A percentile compares a stretch with the other conserved stretches of the same genome.
phyloP scores from a whole-genome alignment of 805 yeast species.

The Komagataella populi region DNA sequence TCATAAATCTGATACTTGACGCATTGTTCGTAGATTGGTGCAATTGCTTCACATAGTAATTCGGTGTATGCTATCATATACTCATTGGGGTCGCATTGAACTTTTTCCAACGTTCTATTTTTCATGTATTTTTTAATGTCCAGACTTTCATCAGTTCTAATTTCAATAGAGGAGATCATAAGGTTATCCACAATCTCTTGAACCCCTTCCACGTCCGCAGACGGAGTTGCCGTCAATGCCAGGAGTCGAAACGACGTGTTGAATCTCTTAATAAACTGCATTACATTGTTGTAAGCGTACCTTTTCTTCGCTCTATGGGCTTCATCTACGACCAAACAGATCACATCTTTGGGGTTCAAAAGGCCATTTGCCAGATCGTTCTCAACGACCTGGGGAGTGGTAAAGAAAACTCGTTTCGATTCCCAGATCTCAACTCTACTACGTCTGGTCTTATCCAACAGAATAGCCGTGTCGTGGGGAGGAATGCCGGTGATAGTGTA shows the following conservation, averaged over 20 bases:
- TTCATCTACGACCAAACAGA: conserved; percentile 80
- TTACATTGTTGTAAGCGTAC: conserved; percentile 81
- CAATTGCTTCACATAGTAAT: conserved; percentile 46
- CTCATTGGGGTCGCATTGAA: conserved; percentile 35
- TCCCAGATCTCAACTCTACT: conserved; percentile 74
- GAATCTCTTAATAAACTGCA: conserved; percentile 45
- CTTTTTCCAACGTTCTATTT: conserved; percentile 42
- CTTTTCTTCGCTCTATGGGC: conserved; percentile 91
- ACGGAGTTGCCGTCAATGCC: conserved; percentile 95
- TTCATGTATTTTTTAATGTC: conserved; percentile 78
- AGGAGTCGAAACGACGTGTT: conserved; percentile 59
- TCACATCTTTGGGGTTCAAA: conserved; percentile 62
- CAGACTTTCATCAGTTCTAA: conserved; percentile 71
- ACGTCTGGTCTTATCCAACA: conserved; percentile 36
- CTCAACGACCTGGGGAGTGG: conserved; percentile 94
- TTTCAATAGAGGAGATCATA: conserved; percentile 62
- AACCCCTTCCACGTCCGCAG: conserved; percentile 75
- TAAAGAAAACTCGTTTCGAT: conserved; percentile 66
- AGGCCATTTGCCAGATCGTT: conserved; percentile 71
- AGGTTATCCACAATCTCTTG: conserved; percentile 73
- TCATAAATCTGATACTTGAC: conserved; percentile 50
- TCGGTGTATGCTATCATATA: conserved; percentile 47
- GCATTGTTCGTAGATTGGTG: conserved; percentile 52
- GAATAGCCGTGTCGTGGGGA: conserved; percentile 60
- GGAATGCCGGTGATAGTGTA: conserved; percentile 79